Base-by-base conservation (phyloP, 768 basidiomycete species). In the Naganishia onofrii region DNA sequence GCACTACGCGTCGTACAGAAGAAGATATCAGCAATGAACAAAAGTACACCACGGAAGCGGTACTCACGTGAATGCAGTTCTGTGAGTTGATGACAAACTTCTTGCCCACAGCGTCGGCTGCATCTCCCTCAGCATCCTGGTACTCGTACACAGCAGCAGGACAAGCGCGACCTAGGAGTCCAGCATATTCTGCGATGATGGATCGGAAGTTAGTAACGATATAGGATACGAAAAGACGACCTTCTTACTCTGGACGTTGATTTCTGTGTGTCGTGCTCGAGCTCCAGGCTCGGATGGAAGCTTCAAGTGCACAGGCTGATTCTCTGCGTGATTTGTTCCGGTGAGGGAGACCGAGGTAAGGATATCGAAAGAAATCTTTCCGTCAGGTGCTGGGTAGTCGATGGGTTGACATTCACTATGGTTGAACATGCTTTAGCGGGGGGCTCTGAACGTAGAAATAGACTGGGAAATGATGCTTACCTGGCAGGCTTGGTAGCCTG, bases 71-170 rank as follows among this genome's bases (percentile, higher is more conserved):
- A 48, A 79, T 78, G 70, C 76, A 79, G 67, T 80, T 80, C 85
- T 97, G 95, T 1, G 92, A 90, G 81, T 99, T 99, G 78, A 98
- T 99, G 29, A 97, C 90, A 66, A 99, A 84, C 82, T 90, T 91
- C 81, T 90, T 91, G 8, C 93, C 92, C 29, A 84, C 84, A 85
- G 89, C 92, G 0, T 87, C 88, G 21, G 74, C 82, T n/a, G 82
- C 82, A 23, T 83, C 78, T 0, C 76, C 76, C 52, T 89, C 88
- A 21, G 85, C 88, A 34, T 90, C 87, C 2, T 94, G 89, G 77
- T 99, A 99, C 82, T 99, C 95, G 79, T 99, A 99, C 48, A 98
- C 95, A 4, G 88, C 91, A 0, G 96, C 95, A 0, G 95, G 95
- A 80, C 95, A 99, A 4, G 89, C 94, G 5, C 87, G 85, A 0